Evolutionary conservation across 805 yeast species (phyloP).

Genomic region (Yamadazyma kitorensis): DNA sequence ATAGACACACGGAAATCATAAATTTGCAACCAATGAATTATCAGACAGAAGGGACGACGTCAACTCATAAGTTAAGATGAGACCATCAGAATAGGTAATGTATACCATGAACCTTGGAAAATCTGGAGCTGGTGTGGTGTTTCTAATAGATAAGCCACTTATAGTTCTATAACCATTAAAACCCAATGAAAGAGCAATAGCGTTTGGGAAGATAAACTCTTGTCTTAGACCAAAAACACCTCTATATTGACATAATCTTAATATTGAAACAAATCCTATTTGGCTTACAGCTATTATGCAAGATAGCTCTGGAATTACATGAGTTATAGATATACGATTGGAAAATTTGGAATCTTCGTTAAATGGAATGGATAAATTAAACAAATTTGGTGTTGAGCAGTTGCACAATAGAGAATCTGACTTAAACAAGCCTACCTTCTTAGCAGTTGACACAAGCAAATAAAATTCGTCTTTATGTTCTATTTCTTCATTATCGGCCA

Average conservation of each 20-base stretch:
- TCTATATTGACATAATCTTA: constrained; percentile 34
- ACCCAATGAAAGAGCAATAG: constrained; percentile 23
- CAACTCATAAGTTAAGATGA: constrained; percentile 21
- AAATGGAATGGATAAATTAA: constrained; percentile 33
- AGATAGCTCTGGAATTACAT: constrained; percentile 34
- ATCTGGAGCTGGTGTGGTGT: constrained; percentile 19
- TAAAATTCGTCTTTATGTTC: constrained; percentile 11
- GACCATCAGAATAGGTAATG: constrained; percentile 34
- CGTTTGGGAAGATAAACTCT: constrained; percentile 41
- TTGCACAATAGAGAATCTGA: constrained; percentile 46
- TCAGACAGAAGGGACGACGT: no score
- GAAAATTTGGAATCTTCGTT: constrained; percentile 33
- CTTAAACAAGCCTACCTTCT: constrained; percentile 43
- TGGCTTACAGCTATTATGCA: constrained; percentile 35
- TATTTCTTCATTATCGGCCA: constrained; percentile 14
- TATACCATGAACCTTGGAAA: constrained; percentile 29
- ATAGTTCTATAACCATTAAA: constrained; percentile 30
- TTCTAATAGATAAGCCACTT: constrained; percentile 27
- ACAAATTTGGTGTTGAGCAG: constrained; percentile 43
- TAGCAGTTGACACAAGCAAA: constrained; percentile 42
- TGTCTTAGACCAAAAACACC: constrained; percentile 43
- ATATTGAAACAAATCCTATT: constrained; percentile 34
- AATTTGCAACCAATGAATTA: no score
- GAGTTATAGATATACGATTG: constrained; percentile 35
- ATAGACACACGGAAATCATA: no score